These are phyloP conservation scores for Phaeosphaeriaceae sp. DNA, from an alignment of 2,329 filamentous ascomycete genomes.

Conservation along the genomic window DNA sequence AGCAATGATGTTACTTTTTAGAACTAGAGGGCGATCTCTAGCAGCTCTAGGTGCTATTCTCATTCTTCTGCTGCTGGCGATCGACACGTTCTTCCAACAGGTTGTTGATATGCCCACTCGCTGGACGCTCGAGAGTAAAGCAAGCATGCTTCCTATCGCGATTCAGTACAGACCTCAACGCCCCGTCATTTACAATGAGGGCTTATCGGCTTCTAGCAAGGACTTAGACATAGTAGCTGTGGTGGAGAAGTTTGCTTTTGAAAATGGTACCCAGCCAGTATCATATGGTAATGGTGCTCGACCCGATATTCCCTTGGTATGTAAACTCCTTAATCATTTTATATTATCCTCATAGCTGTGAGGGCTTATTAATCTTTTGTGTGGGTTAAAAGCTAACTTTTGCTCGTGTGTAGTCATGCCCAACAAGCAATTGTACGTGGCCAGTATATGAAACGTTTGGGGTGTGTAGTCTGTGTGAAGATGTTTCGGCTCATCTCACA, in stretches of 20 bases:
- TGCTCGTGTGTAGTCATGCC: constrained; percentile 20
- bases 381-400: neutral
- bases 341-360: constrained; percentile 1
- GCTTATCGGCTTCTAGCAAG: neutral
- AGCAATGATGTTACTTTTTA: constrained; percentile 14
- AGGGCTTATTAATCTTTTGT: neutral
- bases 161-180: constrained; percentile 8
- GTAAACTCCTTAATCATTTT: neutral
- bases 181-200: neutral
- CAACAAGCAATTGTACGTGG: constrained; percentile 40
- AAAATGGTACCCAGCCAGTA: constrained; percentile 29
- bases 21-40: constrained; percentile 20
- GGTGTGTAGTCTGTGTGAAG: constrained; percentile 31
- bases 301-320: constrained; percentile 23
- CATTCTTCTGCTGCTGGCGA: constrained; percentile 11
- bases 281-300: constrained; percentile 29
- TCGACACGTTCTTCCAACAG: constrained; percentile 13
- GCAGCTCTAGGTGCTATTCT: constrained; percentile 14
- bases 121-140: constrained; percentile 17
- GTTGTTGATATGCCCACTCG: constrained; percentile 33
- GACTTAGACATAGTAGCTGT: constrained; percentile 7
- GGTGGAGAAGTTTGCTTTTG: constrained; percentile 13
- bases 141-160: constrained; percentile 17
- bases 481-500: constrained; percentile 12
- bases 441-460: constrained; percentile 32